Conservation (phyloP, 768 basidiomycete genomes). For the Postia placenta region DNA sequence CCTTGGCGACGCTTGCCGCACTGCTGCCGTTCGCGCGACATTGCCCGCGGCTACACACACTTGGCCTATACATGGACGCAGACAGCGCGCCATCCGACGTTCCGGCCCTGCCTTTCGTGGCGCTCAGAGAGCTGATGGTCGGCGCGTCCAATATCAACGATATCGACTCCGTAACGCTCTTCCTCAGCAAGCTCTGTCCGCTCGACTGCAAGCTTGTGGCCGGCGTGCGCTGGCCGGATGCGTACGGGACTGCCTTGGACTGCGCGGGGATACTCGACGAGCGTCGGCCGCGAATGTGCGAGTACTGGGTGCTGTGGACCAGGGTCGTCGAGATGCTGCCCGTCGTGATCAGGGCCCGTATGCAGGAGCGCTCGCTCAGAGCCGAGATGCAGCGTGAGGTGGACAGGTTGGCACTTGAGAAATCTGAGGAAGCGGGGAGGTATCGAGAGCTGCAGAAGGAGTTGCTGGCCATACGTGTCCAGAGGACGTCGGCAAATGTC, state of each 20-base stretch:
- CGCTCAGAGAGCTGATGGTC: constrained; percentile 34
- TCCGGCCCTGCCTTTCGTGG: constrained; percentile 13
- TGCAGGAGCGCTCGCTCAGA: constrained; percentile 15
- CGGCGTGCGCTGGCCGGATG: constrained; percentile 46
- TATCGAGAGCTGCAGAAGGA: constrained; percentile 14
- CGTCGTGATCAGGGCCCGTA: constrained; percentile 17
- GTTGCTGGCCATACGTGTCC: constrained; percentile 13
- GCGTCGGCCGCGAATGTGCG: constrained; percentile 13
- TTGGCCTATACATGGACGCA: constrained; percentile 35
- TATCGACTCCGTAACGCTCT: constrained; percentile 42
- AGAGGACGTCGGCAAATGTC: too few relatives aligned
- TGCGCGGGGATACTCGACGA: constrained; percentile 16
- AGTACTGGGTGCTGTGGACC: constrained; percentile 20
- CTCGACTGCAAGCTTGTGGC: constrained; percentile 34
- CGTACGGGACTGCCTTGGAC: constrained; percentile 23
- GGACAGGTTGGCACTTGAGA: constrained; percentile 7
- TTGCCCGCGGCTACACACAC: constrained; percentile 29
- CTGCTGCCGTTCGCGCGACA: constrained; percentile 33
- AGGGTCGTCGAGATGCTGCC: constrained; percentile 20
- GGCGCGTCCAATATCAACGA: constrained; percentile 45
- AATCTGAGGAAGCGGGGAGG: constrained; percentile 9
- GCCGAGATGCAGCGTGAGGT: constrained; percentile 12
- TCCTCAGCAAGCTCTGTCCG: constrained; percentile 48
- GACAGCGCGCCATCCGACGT: constrained; percentile 9
- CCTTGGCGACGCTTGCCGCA: constrained; percentile 28